Conservation (phyloP, 2,329 filamentous ascomycete species). For the Gremmenia infestans region DNA sequence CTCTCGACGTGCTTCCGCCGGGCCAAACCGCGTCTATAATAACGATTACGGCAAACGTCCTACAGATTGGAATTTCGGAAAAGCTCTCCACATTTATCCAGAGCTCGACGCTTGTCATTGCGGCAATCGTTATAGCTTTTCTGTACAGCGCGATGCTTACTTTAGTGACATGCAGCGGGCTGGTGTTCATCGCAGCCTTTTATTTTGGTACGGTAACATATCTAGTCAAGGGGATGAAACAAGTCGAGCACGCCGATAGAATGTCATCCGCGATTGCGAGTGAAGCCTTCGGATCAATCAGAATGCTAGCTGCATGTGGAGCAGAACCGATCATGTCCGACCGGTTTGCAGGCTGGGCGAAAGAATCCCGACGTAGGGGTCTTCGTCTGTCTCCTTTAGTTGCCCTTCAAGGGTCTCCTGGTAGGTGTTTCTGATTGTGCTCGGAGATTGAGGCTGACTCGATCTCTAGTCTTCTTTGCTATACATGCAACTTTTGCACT, state of each 20-base stretch:
- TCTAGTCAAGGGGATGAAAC: constrained; percentile 46
- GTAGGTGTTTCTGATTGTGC: constrained; percentile 1
- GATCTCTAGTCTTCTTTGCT: constrained; percentile 30
- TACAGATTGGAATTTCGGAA: constrained; percentile 59
- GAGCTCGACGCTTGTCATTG: constrained; percentile 46
- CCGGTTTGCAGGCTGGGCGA: constrained; percentile 49
- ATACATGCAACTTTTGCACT: constrained; percentile 44
- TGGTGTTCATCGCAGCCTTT: constrained; percentile 49
- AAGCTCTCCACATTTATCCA: constrained; percentile 55
- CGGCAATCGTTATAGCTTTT: constrained; percentile 50
- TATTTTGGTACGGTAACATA: constrained; percentile 46
- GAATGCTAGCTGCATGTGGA: constrained; percentile 56
- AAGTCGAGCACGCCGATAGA: constrained; percentile 43
- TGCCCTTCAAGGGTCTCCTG: constrained; percentile 46
- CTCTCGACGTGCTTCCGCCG: constrained; percentile 60
- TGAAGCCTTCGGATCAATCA: constrained; percentile 52
- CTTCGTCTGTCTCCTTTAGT: constrained; percentile 43
- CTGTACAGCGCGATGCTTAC: constrained; percentile 53
- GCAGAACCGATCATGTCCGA: constrained; percentile 48
- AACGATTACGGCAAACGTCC: constrained; percentile 58
- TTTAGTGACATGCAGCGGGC: constrained; percentile 49
- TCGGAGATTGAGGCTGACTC: background rate
- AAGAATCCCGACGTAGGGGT: constrained; percentile 42
- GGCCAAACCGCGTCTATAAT: constrained; percentile 59
- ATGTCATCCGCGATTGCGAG: constrained; percentile 52